Percentiles rank a stretch among this genome's conserved stretches.
Conservation (phyloP, 768 basidiomycete genomes). For the Crucibulum laeve region DNA sequence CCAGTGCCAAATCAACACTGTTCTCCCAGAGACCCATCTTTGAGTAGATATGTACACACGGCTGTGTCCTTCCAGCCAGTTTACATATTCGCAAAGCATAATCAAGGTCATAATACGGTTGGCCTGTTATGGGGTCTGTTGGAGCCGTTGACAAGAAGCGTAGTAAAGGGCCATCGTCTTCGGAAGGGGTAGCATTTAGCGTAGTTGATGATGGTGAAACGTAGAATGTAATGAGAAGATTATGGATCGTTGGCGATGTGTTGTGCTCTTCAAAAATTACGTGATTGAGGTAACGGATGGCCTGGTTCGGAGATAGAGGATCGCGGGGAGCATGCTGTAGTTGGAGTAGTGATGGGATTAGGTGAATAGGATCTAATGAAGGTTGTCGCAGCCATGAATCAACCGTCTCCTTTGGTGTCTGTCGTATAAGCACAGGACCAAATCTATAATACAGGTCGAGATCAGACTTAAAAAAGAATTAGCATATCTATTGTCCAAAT, state of each 20-base stretch:
- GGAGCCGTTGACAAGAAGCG: conserved; percentile 84
- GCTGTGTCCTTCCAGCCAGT: conserved; percentile 70
- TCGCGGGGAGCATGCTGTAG: conserved; percentile 71
- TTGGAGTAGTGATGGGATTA: conserved; percentile 86
- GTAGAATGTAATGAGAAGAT: conserved; percentile 87
- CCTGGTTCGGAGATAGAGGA: conserved; percentile 76
- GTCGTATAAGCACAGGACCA: conserved; percentile 80
- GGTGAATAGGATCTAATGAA: conserved; percentile 72
- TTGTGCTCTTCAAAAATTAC: conserved; percentile 78
- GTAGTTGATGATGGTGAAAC: conserved; percentile 48
- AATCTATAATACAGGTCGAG: conserved; percentile 92
- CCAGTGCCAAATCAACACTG: conserved; percentile 90
- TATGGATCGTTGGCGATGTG: conserved; percentile 86
- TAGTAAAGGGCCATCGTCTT: conserved; percentile 72
- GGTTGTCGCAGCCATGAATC: conserved; percentile 89
- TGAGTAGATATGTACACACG: conserved; percentile 95
- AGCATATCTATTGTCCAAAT: conserved; percentile 5
- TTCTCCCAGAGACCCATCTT: conserved; percentile 98
- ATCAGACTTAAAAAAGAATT: conserved; percentile 48
- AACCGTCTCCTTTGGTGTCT: conserved; percentile 85
- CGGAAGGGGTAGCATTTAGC: conserved; percentile 20
- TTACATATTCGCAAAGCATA: conserved; percentile 94
- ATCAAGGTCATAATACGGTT: conserved; percentile 95
- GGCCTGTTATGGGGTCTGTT: conserved; percentile 73
- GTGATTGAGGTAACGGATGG: conserved; percentile 84